These are phyloP conservation scores for Pulveroboletus sp. DNA, from an alignment of 768 basidiomycete genomes.

Conservation along the genomic window DNA sequence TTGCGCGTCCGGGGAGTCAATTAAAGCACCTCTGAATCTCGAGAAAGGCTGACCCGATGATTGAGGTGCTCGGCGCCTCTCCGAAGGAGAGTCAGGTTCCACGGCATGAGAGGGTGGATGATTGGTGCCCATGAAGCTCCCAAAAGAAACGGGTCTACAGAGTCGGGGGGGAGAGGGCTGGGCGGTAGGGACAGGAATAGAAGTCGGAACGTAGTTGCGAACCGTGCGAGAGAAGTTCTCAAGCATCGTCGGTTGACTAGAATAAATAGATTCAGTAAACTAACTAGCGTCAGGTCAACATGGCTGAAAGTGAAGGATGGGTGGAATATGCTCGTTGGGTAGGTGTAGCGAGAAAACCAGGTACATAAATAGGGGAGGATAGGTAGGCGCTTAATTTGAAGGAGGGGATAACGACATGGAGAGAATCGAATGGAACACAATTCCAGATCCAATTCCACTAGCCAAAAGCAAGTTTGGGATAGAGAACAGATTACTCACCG, in stretches of 20 bases:
- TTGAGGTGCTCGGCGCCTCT: conserved; percentile 8
- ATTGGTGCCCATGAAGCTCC: conserved; percentile 36
- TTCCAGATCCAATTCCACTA: neutral
- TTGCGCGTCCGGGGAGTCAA: conserved; percentile 15
- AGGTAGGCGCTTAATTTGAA: conserved; percentile 1
- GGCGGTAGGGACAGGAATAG: conserved; percentile 45
- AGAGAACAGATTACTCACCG: conserved; percentile 21
- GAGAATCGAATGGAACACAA: neutral
- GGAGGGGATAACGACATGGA: conserved; percentile 15
- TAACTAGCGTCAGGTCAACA: neutral
- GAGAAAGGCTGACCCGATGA: conserved; percentile 9
- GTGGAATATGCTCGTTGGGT: neutral
- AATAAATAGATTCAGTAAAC: conserved; percentile 13
- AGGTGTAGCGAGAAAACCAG: conserved; percentile 16
- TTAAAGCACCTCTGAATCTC: neutral
- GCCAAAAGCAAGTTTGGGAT: neutral
- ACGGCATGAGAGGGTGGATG: conserved; percentile 6
- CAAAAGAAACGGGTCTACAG: conserved; percentile 46
- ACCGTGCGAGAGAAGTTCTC: conserved; percentile 50
- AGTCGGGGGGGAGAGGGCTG: conserved; percentile 46
- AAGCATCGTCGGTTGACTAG: conserved; percentile 46
- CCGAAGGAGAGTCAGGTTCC: conserved; percentile 5
- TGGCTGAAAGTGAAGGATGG: neutral
- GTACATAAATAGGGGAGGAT: conserved; percentile 10
- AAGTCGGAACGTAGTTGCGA: conserved; percentile 50